Base-by-base conservation (phyloP, 2,329 filamentous ascomycete species). In the Leptographium flavum region DNA sequence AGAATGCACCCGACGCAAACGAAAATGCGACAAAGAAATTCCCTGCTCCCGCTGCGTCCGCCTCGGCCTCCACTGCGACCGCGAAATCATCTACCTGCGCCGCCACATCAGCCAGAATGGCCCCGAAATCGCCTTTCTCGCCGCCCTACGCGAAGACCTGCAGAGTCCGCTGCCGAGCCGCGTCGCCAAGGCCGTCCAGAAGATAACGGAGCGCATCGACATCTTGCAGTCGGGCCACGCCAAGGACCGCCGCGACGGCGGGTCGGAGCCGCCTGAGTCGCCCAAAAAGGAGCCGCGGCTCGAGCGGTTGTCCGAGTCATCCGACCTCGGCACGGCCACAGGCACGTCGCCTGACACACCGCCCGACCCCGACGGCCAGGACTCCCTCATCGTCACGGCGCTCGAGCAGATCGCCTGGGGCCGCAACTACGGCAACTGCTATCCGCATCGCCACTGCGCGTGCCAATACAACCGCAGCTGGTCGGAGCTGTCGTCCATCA, bases 321-420 rank as follows among this genome's bases (percentile, higher is more conserved):
- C 25, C 15, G 38, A 14, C 25, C 25, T 15, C 19, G 11, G 4
- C 21, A 7, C 27, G 6, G 17, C 7, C 3, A 8, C 35, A 9
- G n/a, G 31, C 14, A 7, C 37, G n/a, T 14, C 32, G 11, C 8
- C 31, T 5, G 31, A 23, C 14, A 15, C 21, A 6, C 15, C n/a
- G 17, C 15, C 5, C 17, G 38, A 28, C 36, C 14, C 30, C 2
- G 41, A 22, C 27, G 41, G 32, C 19, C 45, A 50, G 21, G 49
- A 53, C 33, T 48, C 57, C 3, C 55, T 59, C 1, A 52, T 57
- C 19, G 48, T 62, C 19, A 60, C 58, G 1, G 57, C 58, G 2
- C 55, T 63, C 13, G 61, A 63, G 49, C 57, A 60, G 49, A 54
- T 63, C 15, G 60, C 60, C 2, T 63, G 61, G 61, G 59, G 59